A percentile compares a stretch with the other conserved stretches of the same genome.
Evolutionary conservation across 805 yeast genomes (phyloP).

Genomic region (Ogataea kodamae): DNA sequence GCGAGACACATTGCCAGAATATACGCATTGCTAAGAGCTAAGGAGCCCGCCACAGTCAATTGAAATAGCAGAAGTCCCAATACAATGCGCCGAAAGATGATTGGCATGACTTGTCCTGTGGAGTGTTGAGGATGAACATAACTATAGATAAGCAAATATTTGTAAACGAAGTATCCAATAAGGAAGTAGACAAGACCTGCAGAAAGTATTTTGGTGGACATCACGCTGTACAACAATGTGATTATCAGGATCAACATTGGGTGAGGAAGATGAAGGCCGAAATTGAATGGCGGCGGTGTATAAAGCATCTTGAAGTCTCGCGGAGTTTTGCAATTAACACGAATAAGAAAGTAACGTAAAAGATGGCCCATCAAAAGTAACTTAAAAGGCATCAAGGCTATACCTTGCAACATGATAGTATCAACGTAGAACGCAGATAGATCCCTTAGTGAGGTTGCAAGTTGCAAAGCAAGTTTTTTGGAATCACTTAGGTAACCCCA

Average conservation of each 20-base stretch:
- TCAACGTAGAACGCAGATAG: constrained; percentile 88
- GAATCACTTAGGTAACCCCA: constrained; percentile 86
- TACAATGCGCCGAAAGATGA: constrained; percentile 76
- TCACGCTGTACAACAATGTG: constrained; percentile 80
- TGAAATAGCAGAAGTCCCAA: constrained; percentile 82
- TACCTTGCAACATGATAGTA: constrained; percentile 72
- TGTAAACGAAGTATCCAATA: constrained; percentile 83
- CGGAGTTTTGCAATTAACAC: constrained; percentile 69
- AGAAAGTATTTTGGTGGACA: constrained; percentile 81
- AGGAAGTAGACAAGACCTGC: constrained; percentile 83
- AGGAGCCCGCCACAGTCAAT: constrained; percentile 87
- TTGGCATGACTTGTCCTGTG: constrained; percentile 95
- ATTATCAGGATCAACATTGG: constrained; percentile 84
- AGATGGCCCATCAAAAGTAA: constrained; percentile 78
- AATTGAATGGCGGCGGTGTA: constrained; percentile 88
- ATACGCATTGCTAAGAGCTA: constrained; percentile 75
- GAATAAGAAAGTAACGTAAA: constrained; percentile 67
- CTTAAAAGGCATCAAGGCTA: constrained; percentile 89
- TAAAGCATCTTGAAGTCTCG: constrained; percentile 72
- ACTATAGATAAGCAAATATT: constrained; percentile 84
- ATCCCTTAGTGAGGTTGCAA: constrained; percentile 77
- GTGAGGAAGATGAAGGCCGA: constrained; percentile 88
- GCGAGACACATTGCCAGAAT: constrained; percentile 63
- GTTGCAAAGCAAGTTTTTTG: constrained; percentile 78
- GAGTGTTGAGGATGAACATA: constrained; percentile 96